These are phyloP conservation scores for Exserohilum rostratum DNA, from an alignment of 2,329 filamentous ascomycete species.

Conservation along the genomic window DNA sequence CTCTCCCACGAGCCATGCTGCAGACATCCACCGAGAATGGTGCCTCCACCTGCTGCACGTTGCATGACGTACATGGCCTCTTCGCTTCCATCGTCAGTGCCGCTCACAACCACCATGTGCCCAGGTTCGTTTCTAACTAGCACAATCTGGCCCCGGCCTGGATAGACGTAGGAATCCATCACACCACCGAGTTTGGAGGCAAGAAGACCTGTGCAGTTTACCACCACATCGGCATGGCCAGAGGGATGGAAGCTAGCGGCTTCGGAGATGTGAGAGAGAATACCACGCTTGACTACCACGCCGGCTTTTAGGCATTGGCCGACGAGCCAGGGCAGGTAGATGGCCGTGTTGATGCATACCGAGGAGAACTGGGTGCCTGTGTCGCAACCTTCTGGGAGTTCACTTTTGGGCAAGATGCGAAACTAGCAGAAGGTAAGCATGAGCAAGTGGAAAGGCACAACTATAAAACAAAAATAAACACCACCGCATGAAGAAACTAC, in stretches of 20 bases:
- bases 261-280: constrained; percentile 71
- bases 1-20: constrained; percentile 80
- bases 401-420: constrained; percentile 62
- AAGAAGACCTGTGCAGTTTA: constrained; percentile 86
- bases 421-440: constrained; percentile 55
- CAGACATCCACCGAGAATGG: constrained; percentile 84
- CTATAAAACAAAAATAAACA: not conserved
- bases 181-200: constrained; percentile 81
- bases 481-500: constrained; percentile 19
- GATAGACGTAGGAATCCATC: constrained; percentile 72
- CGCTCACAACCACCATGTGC: constrained; percentile 72
- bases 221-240: constrained; percentile 67
- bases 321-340: constrained; percentile 86
- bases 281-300: constrained; percentile 60
- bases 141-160: constrained; percentile 82
- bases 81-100: constrained; percentile 73
- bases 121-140: constrained; percentile 79
- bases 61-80: constrained; percentile 85
- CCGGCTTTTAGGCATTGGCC: constrained; percentile 79
- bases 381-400: constrained; percentile 68
- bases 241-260: constrained; percentile 67
- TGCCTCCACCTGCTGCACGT: constrained; percentile 76
- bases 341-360: constrained; percentile 86
- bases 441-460: too few relatives aligned
- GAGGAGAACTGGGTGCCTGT: constrained; percentile 79